Percentiles rank a stretch among this genome's conserved stretches.
These are phyloP conservation scores for Scorias spongiosa DNA, from an alignment of 2,329 filamentous ascomycete genomes.

Conservation along the genomic window DNA sequence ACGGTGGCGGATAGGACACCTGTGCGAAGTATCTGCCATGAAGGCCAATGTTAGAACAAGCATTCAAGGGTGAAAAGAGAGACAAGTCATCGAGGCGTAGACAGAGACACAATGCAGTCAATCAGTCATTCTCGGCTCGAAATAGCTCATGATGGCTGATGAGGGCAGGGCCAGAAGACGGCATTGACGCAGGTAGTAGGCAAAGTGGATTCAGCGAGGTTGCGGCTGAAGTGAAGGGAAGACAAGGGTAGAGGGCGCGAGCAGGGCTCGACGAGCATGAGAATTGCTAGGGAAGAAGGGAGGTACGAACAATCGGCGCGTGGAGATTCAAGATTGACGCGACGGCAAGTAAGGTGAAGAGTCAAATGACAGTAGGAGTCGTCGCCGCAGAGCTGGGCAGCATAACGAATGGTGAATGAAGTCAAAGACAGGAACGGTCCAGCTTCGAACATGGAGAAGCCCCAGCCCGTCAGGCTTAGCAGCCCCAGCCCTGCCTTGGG, in stretches of 20 bases:
- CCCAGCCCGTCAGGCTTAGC: not conserved
- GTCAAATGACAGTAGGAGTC: too few relatives aligned
- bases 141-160: too few relatives aligned
- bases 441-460: not conserved
- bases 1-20: conserved; percentile 2
- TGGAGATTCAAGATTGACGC: conserved; percentile 1
- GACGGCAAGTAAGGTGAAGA: not conserved
- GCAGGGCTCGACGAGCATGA: conserved; percentile 5
- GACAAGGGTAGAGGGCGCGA: conserved; percentile 9
- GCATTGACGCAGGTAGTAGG: too few relatives aligned
- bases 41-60: conserved; percentile 3
- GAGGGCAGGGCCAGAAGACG: too few relatives aligned
- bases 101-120: conserved; percentile 16
- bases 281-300: conserved; percentile 7
- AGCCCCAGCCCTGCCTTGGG: too few relatives aligned
- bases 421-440: not conserved
- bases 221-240: conserved; percentile 12
- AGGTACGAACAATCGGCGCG: conserved; percentile 6
- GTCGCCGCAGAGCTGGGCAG: not conserved
- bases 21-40: conserved; percentile 13
- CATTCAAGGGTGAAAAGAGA: conserved; percentile 5
- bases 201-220: not conserved
- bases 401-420: conserved; percentile 2
- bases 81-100: conserved; percentile 30
- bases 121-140: too few relatives aligned